Conservation (phyloP, 768 basidiomycete genomes). For the Tulasnella sp. region DNA sequence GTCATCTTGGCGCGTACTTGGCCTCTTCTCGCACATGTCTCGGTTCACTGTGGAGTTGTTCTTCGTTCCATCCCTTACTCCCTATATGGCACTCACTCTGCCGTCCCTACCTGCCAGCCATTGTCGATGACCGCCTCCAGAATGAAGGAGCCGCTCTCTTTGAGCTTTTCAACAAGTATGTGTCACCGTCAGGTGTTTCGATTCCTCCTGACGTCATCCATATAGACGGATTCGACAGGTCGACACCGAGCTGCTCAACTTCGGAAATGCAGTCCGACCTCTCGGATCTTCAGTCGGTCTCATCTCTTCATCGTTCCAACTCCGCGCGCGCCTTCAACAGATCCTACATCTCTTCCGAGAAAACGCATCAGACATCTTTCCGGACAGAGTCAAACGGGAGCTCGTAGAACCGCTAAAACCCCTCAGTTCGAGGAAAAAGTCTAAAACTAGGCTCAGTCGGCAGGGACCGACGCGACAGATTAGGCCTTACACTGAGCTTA, state of each 20-base stretch:
- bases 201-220: not conserved
- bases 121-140: constrained; percentile 59
- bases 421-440: not conserved
- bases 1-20: too few relatives aligned
- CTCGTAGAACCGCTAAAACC: constrained; percentile 29
- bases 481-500: not conserved
- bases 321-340: constrained; percentile 56
- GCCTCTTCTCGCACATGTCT: too few relatives aligned
- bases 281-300: constrained; percentile 68
- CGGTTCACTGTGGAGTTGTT: too few relatives aligned
- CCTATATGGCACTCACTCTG: not conserved
- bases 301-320: constrained; percentile 56
- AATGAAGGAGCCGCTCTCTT: constrained; percentile 53
- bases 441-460: not conserved
- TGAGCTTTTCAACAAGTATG: constrained; percentile 48
- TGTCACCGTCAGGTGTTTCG: too few relatives aligned
- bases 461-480: not conserved
- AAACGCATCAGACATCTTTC: constrained; percentile 67
- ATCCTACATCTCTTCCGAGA: constrained; percentile 59
- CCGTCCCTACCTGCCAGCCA: constrained; percentile 30
- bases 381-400: constrained; percentile 36
- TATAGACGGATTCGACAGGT: constrained; percentile 45
- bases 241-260: constrained; percentile 64
- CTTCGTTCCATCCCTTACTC: too few relatives aligned
- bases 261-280: constrained; percentile 63